Evolutionary conservation across 2,329 filamentous ascomycete genomes (phyloP), one percentile per base, ranked within the genome.

Genomic region (Plenodomus tracheiphilus): DNA sequence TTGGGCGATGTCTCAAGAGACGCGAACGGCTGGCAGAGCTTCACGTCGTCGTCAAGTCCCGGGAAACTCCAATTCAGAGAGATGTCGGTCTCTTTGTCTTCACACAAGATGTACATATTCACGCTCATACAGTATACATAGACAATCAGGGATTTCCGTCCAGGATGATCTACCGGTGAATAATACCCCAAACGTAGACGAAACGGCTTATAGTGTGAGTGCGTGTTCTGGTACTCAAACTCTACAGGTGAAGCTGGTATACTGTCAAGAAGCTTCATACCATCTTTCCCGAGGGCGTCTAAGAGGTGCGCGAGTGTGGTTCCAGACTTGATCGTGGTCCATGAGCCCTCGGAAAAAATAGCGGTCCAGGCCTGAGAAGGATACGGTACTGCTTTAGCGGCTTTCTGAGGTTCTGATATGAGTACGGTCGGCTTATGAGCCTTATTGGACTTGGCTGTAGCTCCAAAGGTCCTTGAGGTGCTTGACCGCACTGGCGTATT

Each of bases 1-100:
- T n/a, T n/a, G n/a, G n/a, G n/a, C n/a, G n/a, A n/a, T n/a, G n/a
- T n/a, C n/a, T n/a, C n/a, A n/a, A n/a, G n/a, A 6, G 32, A n/a
- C 2, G 21, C 25, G 13, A 49, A 45, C 7, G 46, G 46, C 17
- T 44, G 41, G 30, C 37, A 36, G 6, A 45, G 21, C 8, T 49
- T 25, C 16, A 47, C 30, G n/a, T 39, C 35, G 3, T 19, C 11
- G n/a, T n/a, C n/a, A n/a, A n/a, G n/a, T n/a, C n/a, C n/a, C n/a
- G n/a, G 2, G 16, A 34, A 40, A 4, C 13, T 45, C 36, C 36
- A 45, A 6, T 15, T 25, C 17, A 18, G 19, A 16, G 3, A n/a
- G n/a, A n/a, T 18, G 10, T 39, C n/a, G 10, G 35, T 25, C 4
- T 32, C 11, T 32, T 32, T 10, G 4, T 32, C 28, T 32, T 32